Base-by-base conservation (phyloP, 169 alveolate genomes). In the Pseudocohnilembus persalinus region DNA sequence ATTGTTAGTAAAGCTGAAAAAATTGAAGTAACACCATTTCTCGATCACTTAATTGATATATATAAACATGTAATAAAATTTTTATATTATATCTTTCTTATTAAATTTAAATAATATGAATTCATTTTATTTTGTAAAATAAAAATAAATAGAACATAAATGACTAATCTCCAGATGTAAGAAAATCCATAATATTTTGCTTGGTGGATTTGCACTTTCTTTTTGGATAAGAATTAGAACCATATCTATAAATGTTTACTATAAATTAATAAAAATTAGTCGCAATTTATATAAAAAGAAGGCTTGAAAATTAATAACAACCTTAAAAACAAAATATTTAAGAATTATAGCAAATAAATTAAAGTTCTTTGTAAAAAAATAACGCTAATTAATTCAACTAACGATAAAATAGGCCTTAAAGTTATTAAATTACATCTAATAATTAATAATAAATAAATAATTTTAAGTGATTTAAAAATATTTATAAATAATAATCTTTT, bases 101-200 rank as follows among this genome's bases (percentile, higher is more conserved):
- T 29, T 76, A 31, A 32, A 30, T 27, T n/a, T n/a, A n/a, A n/a
- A n/a, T n/a, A n/a, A n/a, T n/a, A n/a, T n/a, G 65, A 76, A 0
- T 15, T 30, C 4, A 1, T 1, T 29, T 6, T 32, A 32, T 76
- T 30, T 30, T 0, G 11, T 31, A 30, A 30, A 11, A 4, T 76
- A 26, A 32, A 0, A n/a, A 79, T 25, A 4, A 79, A 79, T 29
- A 79, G 84, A 15, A 25, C 30, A 79, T 79, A 26, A 79, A 79
- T 79, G 84, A 79, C 29, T 30, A 79, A 63, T 34, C 63, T 27
- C 77, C 84, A 0, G 84, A 79, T 79, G 84, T 79, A n/a, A 79
- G 84, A 79, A 79, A 79, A 30, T 34, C 76, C 29, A 73, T 79
- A 27, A 76, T 79, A 0, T 79, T 79, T 79, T 79, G 84, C 27